A percentile compares a stretch with the other conserved stretches of the same genome.
Conservation (phyloP, 2,329 filamentous ascomycete species). For the Phyllosticta paracitricarpa region DNA sequence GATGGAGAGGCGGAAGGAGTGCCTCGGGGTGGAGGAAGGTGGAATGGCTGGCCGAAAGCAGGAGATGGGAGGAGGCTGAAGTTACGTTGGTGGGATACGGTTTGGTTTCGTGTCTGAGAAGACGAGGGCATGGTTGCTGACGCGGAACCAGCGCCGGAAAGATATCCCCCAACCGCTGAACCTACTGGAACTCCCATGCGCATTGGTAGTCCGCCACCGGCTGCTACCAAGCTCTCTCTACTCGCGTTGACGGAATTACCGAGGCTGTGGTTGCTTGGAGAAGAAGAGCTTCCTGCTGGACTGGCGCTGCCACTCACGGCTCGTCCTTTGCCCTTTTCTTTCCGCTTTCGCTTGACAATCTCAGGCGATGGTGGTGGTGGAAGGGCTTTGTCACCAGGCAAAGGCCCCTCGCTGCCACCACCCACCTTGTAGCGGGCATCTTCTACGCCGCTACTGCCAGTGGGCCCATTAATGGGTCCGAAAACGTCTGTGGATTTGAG, state of each 20-base stretch:
- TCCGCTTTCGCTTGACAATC: neutral
- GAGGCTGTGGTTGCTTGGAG: neutral
- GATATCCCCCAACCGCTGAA: neutral
- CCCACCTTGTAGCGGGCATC: neutral
- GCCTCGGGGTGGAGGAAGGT: neutral
- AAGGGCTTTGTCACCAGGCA: neutral
- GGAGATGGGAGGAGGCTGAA: neutral
- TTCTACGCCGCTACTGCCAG: neutral
- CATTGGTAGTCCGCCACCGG: neutral
- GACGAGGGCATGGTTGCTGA: neutral
- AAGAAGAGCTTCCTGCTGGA: neutral
- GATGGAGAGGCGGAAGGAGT: neutral
- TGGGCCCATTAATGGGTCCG: neutral
- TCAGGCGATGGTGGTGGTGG: neutral
- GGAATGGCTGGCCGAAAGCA: neutral
- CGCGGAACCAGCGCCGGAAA: neutral
- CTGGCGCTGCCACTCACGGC: neutral
- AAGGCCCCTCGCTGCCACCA: neutral
- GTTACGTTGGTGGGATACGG: neutral
- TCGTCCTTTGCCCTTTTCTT: neutral
- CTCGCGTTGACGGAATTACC: neutral
- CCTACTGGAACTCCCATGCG: neutral
- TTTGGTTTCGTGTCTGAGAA: neutral
- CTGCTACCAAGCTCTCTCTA: neutral
- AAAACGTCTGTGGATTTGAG: neutral